A percentile compares a stretch with the other conserved stretches of the same genome.
phyloP scores from a whole-genome alignment of 306 rosid genomes.

The Delonix regia region DNA sequence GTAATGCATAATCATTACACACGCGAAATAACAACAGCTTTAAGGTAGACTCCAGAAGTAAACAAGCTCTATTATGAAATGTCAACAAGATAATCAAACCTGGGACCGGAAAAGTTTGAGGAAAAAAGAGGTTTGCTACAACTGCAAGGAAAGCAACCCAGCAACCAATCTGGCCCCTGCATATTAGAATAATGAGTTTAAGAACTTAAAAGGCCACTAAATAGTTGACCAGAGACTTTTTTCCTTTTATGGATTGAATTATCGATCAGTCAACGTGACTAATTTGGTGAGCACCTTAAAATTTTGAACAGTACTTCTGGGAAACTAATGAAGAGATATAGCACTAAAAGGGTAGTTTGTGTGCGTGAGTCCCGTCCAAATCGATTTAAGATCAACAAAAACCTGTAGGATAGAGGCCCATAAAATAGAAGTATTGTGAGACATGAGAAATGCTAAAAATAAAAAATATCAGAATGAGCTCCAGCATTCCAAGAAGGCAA shows the following conservation, averaged over 20 bases:
- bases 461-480: not conserved
- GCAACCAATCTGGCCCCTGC: conserved; percentile 54
- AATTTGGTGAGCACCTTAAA: conserved; percentile 40
- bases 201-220: not conserved
- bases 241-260: not conserved
- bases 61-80: not conserved
- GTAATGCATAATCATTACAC: conserved; percentile 11
- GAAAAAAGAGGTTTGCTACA: conserved; percentile 43
- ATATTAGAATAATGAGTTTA: not conserved
- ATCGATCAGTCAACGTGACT: not conserved
- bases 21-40: not conserved
- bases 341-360: conserved; percentile 42
- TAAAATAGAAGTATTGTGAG: not conserved
- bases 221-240: not conserved
- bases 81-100: conserved; percentile 29
- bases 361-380: conserved; percentile 43
- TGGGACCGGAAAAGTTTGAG: conserved; percentile 49
- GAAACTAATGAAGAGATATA: conserved; percentile 45
- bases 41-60: not conserved
- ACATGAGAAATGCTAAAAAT: not conserved
- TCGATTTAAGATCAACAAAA: conserved; percentile 49
- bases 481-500: not conserved
- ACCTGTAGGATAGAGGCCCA: conserved; percentile 29
- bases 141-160: conserved; percentile 56
- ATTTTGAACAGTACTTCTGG: conserved; percentile 48